These are phyloP conservation scores for Annulohypoxylon bovei DNA, from an alignment of 495 filamentous ascomycete species.

Conservation along the genomic window DNA sequence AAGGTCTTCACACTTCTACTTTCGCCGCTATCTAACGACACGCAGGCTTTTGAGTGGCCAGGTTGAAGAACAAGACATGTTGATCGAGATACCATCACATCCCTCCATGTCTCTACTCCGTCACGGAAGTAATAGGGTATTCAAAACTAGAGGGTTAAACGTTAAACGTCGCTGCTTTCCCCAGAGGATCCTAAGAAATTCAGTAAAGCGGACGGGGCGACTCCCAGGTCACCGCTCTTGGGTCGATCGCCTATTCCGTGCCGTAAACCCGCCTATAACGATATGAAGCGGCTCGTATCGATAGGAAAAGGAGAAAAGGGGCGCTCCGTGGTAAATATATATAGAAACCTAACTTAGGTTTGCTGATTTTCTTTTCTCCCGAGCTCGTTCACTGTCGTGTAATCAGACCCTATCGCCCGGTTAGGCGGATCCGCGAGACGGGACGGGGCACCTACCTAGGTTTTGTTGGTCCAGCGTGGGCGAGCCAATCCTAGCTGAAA, in stretches of 20 bases:
- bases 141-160: neutral
- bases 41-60: no score
- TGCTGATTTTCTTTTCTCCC: neutral
- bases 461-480: neutral
- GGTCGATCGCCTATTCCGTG: neutral
- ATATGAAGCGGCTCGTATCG: neutral
- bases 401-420: neutral
- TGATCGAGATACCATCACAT: no score
- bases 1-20: no score
- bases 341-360: neutral
- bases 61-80: no score
- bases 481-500: neutral
- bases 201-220: no score
- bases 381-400: neutral
- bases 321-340: neutral
- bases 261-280: neutral
- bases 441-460: no score
- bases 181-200: no score
- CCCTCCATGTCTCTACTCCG: no score
- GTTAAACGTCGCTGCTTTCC: no score
- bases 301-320: neutral
- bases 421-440: neutral
- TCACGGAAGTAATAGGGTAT: neutral
- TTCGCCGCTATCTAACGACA: no score
- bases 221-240: neutral